Evolutionary conservation across 2,329 filamentous ascomycete species (phyloP).

Genomic region (Tricladium varicosporioides): DNA sequence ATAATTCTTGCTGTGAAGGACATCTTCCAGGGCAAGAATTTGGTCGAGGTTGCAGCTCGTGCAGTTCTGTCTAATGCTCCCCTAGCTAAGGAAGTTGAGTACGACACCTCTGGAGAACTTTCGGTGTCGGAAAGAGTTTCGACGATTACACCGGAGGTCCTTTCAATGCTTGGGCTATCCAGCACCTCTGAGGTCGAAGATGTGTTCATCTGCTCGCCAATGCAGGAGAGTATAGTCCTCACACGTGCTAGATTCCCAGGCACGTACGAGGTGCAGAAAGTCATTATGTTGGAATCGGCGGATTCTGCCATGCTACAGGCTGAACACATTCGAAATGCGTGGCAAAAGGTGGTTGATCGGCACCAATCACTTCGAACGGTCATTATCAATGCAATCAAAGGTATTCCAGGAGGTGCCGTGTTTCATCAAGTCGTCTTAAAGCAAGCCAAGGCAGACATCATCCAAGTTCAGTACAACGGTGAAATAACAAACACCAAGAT

Average conservation of each 20-base stretch:
- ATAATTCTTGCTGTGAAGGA: background rate
- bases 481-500: background rate
- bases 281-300: background rate
- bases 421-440: background rate
- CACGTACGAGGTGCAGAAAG: background rate
- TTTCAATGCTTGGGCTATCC: background rate
- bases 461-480: background rate
- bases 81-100: background rate
- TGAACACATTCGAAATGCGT: background rate
- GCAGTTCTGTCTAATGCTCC: conserved; percentile 6
- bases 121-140: background rate
- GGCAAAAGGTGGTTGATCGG: background rate
- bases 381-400: background rate
- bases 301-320: background rate
- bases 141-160: background rate
- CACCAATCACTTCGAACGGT: background rate
- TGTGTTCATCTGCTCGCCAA: background rate
- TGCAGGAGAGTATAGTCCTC: conserved; percentile 2
- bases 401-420: background rate
- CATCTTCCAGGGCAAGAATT: background rate
- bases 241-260: background rate
- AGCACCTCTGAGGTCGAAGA: background rate
- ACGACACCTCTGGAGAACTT: background rate
- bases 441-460: background rate
- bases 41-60: background rate